These are phyloP conservation scores for Pythium monospermum DNA, from an alignment of 352 stramenopile species.

Conservation along the genomic window DNA sequence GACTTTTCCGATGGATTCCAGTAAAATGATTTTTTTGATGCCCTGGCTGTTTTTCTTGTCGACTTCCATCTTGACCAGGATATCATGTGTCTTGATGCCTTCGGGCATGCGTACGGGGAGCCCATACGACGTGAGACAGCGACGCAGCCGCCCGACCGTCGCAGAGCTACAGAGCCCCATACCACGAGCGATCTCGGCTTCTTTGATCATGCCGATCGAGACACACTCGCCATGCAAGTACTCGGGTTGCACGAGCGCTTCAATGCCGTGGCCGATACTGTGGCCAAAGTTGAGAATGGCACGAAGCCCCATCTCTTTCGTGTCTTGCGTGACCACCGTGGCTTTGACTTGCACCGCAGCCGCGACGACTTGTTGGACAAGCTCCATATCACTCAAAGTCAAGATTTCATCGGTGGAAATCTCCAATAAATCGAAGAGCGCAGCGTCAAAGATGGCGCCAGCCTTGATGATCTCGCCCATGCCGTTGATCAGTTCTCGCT, in stretches of 20 bases:
- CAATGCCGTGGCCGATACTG: constrained; percentile 98
- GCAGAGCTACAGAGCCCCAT: constrained; percentile 69
- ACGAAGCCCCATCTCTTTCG: constrained; percentile 93
- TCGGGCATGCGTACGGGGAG: constrained; percentile 64
- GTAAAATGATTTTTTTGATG: constrained; percentile 79
- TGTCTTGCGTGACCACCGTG: constrained; percentile 93
- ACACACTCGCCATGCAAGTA: constrained; percentile 97
- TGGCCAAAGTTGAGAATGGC: constrained; percentile 99
- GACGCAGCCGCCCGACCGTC: constrained; percentile 62
- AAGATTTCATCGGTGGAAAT: constrained; percentile 82
- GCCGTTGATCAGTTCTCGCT: constrained; percentile 94
- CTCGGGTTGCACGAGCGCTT: constrained; percentile 94
- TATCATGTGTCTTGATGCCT: constrained; percentile 45
- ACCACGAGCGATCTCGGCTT: constrained; percentile 89
- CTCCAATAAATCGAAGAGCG: constrained; percentile 94
- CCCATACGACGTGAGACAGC: constrained; percentile 63
- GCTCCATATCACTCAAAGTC: constrained; percentile 48
- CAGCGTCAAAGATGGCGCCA: constrained; percentile 92
- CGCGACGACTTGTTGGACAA: constrained; percentile 63
- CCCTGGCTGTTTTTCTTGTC: constrained; percentile 85
- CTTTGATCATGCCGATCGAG: constrained; percentile 96
- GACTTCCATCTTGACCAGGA: constrained; percentile 82
- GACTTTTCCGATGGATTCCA: constrained; percentile 69
- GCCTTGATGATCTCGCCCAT: constrained; percentile 98
- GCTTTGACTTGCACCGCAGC: constrained; percentile 91